phyloP scores from a whole-genome alignment of 2,329 filamentous ascomycete genomes.

The Fusarium staphyleae region DNA sequence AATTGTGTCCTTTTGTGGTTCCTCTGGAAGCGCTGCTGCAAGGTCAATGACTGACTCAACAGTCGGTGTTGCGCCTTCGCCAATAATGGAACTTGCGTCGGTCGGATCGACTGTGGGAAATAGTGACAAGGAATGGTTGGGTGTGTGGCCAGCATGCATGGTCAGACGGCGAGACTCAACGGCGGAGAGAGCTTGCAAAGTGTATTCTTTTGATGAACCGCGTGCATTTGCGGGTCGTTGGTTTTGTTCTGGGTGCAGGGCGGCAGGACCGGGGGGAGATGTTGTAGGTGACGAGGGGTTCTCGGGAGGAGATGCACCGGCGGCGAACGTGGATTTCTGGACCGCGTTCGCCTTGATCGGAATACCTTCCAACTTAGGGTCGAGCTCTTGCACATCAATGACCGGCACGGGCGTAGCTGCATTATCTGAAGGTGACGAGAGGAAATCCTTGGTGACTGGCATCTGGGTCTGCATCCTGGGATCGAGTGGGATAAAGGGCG shows the following conservation, averaged over 20 bases:
- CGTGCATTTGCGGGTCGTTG: constrained; percentile 21
- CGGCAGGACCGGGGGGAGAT: constrained; percentile 38
- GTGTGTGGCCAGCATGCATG: constrained; percentile 70
- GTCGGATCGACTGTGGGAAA: constrained; percentile 55
- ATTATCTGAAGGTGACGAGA: constrained; percentile 44
- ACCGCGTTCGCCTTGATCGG: constrained; percentile 62
- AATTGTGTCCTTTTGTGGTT: constrained; percentile 1
- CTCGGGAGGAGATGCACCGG: constrained; percentile 38
- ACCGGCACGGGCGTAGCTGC: constrained; percentile 50
- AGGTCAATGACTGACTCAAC: constrained; percentile 29
- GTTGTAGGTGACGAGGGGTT: constrained; percentile 44
- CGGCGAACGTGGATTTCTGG: constrained; percentile 59
- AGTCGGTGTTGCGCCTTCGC: constrained; percentile 43
- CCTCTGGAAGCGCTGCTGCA: constrained; percentile 8
- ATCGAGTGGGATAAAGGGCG: constrained; percentile 51
- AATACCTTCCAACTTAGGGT: constrained; percentile 67
- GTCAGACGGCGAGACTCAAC: constrained; percentile 60
- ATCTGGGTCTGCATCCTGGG: constrained; percentile 54
- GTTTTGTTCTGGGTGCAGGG: constrained; percentile 20
- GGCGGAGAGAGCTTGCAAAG: constrained; percentile 55
- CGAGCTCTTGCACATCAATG: constrained; percentile 65
- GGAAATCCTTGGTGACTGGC: constrained; percentile 47
- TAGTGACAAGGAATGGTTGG: constrained; percentile 64
- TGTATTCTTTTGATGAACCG: constrained; percentile 50
- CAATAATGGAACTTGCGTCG: constrained; percentile 40